These are phyloP conservation scores for Silene latifolia DNA, from an alignment of 148 eudicot species.

Conservation along the genomic window DNA sequence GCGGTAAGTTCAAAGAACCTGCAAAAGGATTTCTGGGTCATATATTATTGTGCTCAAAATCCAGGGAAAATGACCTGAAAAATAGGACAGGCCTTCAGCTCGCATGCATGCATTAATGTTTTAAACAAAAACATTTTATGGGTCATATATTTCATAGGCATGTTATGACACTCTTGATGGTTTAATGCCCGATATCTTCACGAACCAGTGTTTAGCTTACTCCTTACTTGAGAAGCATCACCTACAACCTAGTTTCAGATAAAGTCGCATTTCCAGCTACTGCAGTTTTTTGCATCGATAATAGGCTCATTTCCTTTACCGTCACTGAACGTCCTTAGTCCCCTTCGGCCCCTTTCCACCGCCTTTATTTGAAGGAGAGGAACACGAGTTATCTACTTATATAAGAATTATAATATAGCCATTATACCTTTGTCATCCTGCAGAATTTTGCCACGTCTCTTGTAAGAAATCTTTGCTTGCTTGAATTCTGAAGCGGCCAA, in stretches of 20 bases:
- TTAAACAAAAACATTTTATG: background rate
- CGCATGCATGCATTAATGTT: background rate
- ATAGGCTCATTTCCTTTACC: no score
- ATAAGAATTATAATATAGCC: no score
- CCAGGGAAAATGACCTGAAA: slow-evolving; percentile 6
- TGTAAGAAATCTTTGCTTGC: slow-evolving; percentile 73
- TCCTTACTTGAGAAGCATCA: background rate
- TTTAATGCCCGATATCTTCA: background rate
- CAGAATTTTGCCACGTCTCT: slow-evolving; percentile 48
- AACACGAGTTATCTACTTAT: no score
- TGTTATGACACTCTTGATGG: background rate
- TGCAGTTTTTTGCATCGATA: no score
- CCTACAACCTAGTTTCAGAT: no score
- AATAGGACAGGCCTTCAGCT: background rate
- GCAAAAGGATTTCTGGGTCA: slow-evolving; percentile 21
- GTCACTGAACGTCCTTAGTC: background rate
- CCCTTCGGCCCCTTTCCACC: background rate
- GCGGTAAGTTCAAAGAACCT: slow-evolving; percentile 51
- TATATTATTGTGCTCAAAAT: background rate
- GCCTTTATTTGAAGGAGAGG: background rate
- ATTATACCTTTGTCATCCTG: slow-evolving; percentile 49
- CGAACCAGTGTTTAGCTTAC: background rate
- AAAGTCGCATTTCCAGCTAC: no score
- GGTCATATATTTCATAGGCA: background rate
- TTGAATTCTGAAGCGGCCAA: slow-evolving; percentile 61